Percentiles rank a stretch among this genome's conserved stretches.
Conservation (phyloP, 2,329 filamentous ascomycete genomes). For the Trichoderma endophyticum region DNA sequence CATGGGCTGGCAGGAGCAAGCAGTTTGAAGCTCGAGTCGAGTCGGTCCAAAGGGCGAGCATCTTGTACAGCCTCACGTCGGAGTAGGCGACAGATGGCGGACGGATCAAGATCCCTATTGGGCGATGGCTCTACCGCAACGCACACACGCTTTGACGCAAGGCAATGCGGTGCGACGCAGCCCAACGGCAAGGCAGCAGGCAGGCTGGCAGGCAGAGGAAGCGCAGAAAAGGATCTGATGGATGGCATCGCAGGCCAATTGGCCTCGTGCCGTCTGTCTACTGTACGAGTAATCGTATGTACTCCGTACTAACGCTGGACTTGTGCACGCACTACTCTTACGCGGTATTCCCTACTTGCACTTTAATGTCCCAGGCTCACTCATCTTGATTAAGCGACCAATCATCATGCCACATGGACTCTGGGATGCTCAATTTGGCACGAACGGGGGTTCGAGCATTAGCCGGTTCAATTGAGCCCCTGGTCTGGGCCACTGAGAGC, state of each 20-base stretch:
- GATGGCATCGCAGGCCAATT: not conserved
- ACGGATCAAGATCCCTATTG: not conserved
- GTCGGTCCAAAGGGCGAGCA: too few species aligned
- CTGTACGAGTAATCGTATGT: not conserved
- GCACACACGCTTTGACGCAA: not conserved
- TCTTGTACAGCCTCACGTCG: not conserved
- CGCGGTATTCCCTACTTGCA: not conserved
- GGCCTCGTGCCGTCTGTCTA: not conserved
- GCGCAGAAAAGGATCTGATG: not conserved
- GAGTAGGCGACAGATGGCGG: not conserved
- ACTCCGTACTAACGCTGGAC: not conserved
- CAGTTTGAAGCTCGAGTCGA: not conserved
- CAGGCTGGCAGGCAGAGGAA: not conserved
- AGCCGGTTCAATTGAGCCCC: constrained; percentile 13
- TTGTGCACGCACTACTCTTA: not conserved
- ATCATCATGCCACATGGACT: constrained; percentile 15
- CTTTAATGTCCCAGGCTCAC: constrained; percentile 5
- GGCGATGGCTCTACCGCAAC: not conserved
- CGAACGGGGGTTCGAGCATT: constrained; percentile 10
- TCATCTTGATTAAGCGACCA: constrained; percentile 12
- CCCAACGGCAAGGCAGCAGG: not conserved
- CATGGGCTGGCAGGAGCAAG: not conserved
- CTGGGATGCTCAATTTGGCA: constrained; percentile 15
- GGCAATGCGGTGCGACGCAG: not conserved
- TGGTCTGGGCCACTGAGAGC: constrained; percentile 9